A percentile compares a stretch with the other conserved stretches of the same genome.
These are phyloP conservation scores for Alopecurus myosuroides DNA, from an alignment of 176 grass and related monocot species.

Conservation along the genomic window DNA sequence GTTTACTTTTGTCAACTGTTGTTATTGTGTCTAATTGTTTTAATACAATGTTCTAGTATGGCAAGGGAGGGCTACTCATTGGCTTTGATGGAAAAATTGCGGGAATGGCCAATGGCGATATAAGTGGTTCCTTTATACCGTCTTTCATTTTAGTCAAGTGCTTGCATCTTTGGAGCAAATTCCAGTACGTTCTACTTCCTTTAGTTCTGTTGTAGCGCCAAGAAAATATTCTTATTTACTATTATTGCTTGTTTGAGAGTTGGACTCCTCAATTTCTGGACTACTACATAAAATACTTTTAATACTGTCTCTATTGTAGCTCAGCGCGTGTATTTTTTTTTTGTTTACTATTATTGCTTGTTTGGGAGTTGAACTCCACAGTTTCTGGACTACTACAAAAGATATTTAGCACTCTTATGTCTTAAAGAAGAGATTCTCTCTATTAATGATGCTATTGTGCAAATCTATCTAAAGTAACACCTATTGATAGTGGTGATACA, in stretches of 20 bases:
- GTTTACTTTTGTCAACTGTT: neutral
- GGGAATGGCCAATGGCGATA: neutral
- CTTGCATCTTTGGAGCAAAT: neutral
- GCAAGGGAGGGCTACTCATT: neutral
- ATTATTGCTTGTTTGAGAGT: neutral
- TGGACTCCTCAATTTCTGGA: too few relatives aligned
- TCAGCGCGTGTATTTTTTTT: neutral
- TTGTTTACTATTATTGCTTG: neutral
- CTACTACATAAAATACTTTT: too few relatives aligned
- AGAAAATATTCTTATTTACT: neutral
- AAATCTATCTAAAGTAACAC: too few relatives aligned
- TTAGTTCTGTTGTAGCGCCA: neutral
- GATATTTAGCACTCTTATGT: too few relatives aligned
- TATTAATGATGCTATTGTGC: neutral
- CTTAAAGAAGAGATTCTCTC: neutral
- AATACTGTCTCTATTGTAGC: neutral
- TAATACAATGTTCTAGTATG: neutral
- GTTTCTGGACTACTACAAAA: too few relatives aligned
- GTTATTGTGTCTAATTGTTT: neutral
- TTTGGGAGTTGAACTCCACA: too few relatives aligned
- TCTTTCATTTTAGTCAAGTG: neutral
- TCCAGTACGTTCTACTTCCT: neutral
- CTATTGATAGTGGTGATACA: too few relatives aligned
- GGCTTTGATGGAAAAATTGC: neutral
- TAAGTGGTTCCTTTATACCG: neutral